A percentile compares a stretch with the other conserved stretches of the same genome.
phyloP scores from a whole-genome alignment of 2,329 filamentous ascomycete species.

The Botryotinia narcissicola region DNA sequence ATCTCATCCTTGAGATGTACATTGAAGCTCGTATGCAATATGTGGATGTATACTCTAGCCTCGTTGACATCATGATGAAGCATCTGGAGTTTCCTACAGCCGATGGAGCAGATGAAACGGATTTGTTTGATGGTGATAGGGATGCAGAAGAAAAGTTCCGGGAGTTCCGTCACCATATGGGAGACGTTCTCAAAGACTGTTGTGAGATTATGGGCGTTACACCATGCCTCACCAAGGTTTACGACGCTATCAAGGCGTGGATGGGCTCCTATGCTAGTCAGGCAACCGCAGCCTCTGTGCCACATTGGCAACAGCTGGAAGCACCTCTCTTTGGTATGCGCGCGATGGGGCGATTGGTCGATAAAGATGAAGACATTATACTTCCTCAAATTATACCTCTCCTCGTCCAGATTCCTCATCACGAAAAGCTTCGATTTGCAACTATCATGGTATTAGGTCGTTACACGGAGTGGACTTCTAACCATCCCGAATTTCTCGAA shows the following conservation, averaged over 20 bases:
- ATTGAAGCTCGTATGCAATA: conserved; percentile 74
- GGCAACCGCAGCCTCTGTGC: conserved; percentile 71
- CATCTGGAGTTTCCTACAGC: conserved; percentile 84
- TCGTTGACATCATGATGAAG: conserved; percentile 89
- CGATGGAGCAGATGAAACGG: conserved; percentile 64
- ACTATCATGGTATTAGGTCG: conserved; percentile 96
- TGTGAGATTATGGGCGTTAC: conserved; percentile 95
- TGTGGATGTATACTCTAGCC: conserved; percentile 77
- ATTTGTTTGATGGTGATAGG: conserved; percentile 92
- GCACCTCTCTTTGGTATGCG: conserved; percentile 93
- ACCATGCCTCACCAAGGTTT: conserved; percentile 86
- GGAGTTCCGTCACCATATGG: conserved; percentile 95
- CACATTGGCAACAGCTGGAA: conserved; percentile 94
- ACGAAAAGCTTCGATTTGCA: conserved; percentile 97
- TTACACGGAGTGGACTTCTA: conserved; percentile 97
- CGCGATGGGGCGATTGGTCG: conserved; percentile 95
- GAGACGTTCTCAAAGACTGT: conserved; percentile 93
- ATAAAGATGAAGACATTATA: conserved; percentile 81
- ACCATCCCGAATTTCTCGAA: conserved; percentile 88
- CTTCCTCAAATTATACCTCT: conserved; percentile 89
- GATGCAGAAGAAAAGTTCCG: conserved; percentile 97
- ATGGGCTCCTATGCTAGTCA: conserved; percentile 77
- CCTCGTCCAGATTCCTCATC: conserved; percentile 88
- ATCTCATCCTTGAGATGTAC: conserved; percentile 86
- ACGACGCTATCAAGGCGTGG: conserved; percentile 83